Percentiles rank a stretch among this genome's conserved stretches.
Conservation (phyloP, 2,329 filamentous ascomycete species). For the Ceratocystis cacaofunesta region DNA sequence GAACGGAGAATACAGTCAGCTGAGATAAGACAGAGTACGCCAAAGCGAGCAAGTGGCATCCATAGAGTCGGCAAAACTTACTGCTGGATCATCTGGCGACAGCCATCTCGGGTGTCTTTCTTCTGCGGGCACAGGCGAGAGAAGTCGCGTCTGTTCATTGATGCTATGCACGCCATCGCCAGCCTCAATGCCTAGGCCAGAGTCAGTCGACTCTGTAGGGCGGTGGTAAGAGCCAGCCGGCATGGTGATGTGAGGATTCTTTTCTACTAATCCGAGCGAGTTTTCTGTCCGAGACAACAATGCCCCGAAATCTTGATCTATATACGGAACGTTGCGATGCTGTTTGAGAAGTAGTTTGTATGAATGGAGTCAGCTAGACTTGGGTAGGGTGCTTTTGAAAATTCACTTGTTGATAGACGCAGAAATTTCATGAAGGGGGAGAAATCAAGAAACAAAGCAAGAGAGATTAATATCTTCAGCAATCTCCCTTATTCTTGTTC, state of each 20-base stretch:
- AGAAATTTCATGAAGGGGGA: too few species aligned
- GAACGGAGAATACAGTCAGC: not conserved
- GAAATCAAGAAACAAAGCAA: too few species aligned
- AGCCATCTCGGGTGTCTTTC: conserved; percentile 23
- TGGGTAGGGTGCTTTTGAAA: too few species aligned
- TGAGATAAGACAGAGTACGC: not conserved
- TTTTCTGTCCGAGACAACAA: not conserved
- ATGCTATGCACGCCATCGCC: conserved; percentile 23
- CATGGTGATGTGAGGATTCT: not conserved
- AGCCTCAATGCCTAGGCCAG: conserved; percentile 11
- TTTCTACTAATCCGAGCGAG: not conserved
- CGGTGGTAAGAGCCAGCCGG: conserved; percentile 5
- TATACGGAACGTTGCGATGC: too few species aligned
- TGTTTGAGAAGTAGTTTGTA: too few species aligned
- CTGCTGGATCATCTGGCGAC: conserved; percentile 31
- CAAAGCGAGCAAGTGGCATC: not conserved
- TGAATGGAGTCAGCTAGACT: too few species aligned
- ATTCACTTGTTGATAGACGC: too few species aligned
- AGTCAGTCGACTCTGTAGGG: conserved; percentile 1
- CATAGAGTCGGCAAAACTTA: conserved; percentile 8
- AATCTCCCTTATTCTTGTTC: too few species aligned
- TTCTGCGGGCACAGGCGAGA: conserved; percentile 51
- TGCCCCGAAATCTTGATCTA: too few species aligned
- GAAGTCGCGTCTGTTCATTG: conserved; percentile 47
- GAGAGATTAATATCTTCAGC: too few species aligned